Conservation (phyloP, 768 basidiomycete species). For the Trametes coccinea region DNA sequence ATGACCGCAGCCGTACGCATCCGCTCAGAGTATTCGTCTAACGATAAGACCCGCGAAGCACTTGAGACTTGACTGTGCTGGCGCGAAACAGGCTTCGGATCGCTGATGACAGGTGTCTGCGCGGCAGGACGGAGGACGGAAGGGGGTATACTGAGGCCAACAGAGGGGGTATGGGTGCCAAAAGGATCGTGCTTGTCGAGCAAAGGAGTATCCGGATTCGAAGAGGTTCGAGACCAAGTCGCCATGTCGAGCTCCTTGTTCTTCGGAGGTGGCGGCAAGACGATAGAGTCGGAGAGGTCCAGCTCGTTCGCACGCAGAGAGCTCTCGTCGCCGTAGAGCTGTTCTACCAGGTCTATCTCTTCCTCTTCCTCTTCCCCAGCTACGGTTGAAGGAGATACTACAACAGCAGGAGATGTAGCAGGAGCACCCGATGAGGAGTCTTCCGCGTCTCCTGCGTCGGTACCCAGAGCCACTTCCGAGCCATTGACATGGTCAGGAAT, state of each 20-base stretch:
- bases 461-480: constrained; percentile 29
- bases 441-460: constrained; percentile 25
- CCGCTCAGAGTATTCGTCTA: constrained; percentile 97
- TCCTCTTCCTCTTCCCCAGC: constrained; percentile 73
- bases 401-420: constrained; percentile 8
- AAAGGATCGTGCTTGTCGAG: constrained; percentile 33
- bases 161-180: constrained; percentile 22
- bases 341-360: constrained; percentile 96
- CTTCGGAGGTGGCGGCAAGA: constrained; percentile 79
- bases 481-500: constrained; percentile 16
- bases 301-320: constrained; percentile 67
- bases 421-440: constrained; percentile 17
- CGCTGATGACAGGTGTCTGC: neutral
- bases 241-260: constrained; percentile 88
- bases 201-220: constrained; percentile 50
- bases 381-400: constrained; percentile 6
- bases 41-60: constrained; percentile 50
- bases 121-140: neutral
- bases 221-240: constrained; percentile 67
- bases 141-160: constrained; percentile 9
- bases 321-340: constrained; percentile 81
- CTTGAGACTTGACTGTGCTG: neutral
- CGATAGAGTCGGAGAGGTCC: constrained; percentile 84
- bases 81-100: constrained; percentile 17
- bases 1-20: constrained; percentile 99